These are phyloP conservation scores for Zygosaccharomyces rouxii DNA, from an alignment of 805 yeast species.

Conservation along the genomic window DNA sequence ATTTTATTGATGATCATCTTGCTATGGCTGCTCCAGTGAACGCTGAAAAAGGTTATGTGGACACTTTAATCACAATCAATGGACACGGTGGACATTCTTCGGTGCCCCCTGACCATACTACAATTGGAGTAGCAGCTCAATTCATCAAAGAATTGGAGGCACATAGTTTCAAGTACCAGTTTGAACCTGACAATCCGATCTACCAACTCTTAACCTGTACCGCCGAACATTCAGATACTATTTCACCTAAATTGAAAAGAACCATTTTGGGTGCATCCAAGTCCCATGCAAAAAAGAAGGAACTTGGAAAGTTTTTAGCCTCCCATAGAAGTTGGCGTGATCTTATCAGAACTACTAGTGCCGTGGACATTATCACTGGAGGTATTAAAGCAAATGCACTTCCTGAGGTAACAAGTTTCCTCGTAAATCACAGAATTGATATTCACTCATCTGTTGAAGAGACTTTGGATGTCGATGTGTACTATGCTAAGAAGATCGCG, in stretches of 20 bases:
- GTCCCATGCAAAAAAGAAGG: not conserved
- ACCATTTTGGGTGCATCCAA: conserved; percentile 34
- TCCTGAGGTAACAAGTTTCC: conserved; percentile 51
- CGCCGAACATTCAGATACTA: conserved; percentile 44
- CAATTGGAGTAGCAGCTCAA: conserved; percentile 68
- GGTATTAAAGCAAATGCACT: conserved; percentile 66
- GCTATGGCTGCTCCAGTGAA: conserved; percentile 52
- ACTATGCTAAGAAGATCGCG: conserved; percentile 40
- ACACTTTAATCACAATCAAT: conserved; percentile 45
- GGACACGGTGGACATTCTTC: conserved; percentile 81
- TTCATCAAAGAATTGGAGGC: conserved; percentile 53
- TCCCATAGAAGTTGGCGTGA: not conserved
- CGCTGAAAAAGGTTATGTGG: conserved; percentile 59
- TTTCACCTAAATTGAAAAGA: conserved; percentile 19
- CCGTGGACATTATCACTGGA: conserved; percentile 56
- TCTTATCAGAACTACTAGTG: conserved; percentile 45
- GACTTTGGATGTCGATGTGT: conserved; percentile 36
- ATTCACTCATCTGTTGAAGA: conserved; percentile 43
- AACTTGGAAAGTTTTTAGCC: not conserved
- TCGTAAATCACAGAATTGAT: conserved; percentile 55
- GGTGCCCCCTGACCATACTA: conserved; percentile 75
- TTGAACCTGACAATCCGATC: conserved; percentile 55
- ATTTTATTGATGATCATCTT: conserved; percentile 39
- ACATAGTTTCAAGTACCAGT: conserved; percentile 41
- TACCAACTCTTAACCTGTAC: conserved; percentile 53